Evolutionary conservation across 2,329 filamentous ascomycete species (phyloP).

Genomic region (Fusarium keratoplasticum): DNA sequence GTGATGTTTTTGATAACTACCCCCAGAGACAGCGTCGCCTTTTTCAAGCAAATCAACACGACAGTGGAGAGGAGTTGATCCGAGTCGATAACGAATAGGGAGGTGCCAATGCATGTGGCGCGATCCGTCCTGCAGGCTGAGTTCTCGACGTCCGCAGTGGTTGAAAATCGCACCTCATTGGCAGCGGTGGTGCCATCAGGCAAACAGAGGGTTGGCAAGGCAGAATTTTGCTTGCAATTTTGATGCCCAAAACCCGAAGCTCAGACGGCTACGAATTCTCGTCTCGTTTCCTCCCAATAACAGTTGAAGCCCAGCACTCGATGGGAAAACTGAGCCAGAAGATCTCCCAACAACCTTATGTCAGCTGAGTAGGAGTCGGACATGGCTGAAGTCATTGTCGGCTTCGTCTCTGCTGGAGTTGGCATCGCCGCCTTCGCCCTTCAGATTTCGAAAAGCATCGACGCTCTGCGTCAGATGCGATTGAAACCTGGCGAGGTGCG

Average conservation of each 20-base stretch:
- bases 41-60: not conserved
- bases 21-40: not conserved
- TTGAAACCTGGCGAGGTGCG: not conserved
- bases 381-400: not conserved
- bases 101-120: not conserved
- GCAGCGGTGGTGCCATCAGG: not conserved
- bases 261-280: not conserved
- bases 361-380: accelerated
- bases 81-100: not conserved
- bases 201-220: not conserved
- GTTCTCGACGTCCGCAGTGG: not conserved
- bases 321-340: too few species aligned
- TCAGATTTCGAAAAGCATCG: not conserved
- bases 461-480: not conserved
- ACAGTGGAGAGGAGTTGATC: not conserved
- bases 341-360: not conserved
- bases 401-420: not conserved
- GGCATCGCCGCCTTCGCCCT: not conserved
- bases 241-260: not conserved
- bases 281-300: too few species aligned
- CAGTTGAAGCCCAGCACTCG: too few species aligned
- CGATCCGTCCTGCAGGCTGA: not conserved
- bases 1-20: not conserved
- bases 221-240: not conserved
- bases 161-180: not conserved